Conservation (phyloP, 441 rosid species). For the Corymbia calophylla region DNA sequence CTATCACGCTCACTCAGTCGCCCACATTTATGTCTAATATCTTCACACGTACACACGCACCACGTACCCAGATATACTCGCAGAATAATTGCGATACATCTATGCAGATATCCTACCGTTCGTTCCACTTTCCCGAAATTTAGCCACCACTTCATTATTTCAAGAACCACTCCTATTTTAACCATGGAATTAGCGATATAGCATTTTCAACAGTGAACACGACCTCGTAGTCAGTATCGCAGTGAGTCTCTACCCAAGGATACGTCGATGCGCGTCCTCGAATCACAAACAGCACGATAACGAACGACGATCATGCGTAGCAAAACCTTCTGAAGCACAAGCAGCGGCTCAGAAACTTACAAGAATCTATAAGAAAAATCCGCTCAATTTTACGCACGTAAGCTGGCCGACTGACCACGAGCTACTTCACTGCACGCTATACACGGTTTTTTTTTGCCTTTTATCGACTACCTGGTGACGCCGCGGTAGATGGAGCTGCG, state of each 20-base stretch:
- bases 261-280: not conserved
- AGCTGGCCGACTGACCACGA: not conserved
- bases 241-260: not conserved
- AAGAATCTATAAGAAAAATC: not conserved
- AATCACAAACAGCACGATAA: not conserved
- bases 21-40: not conserved
- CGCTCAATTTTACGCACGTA: not conserved
- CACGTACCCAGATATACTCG: not conserved
- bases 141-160: not conserved
- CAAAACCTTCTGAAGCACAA: not conserved
- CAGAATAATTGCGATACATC: not conserved
- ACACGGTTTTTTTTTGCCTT: not conserved
- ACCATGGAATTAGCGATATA: not conserved
- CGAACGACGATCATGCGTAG: not conserved
- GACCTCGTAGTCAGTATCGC: not conserved
- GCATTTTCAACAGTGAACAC: not conserved
- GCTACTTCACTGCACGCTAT: not conserved
- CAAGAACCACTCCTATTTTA: not conserved
- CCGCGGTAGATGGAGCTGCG: constrained; percentile 76
- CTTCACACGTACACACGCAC: not conserved
- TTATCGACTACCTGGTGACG: constrained; percentile 38
- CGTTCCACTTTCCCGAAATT: not conserved
- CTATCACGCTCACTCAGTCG: not conserved
- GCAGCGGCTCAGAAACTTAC: not conserved
- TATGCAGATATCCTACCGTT: not conserved